Evolutionary conservation across 805 yeast genomes (phyloP), one percentile per base, ranked within the genome.

Genomic region (Lipomyces kockii): DNA sequence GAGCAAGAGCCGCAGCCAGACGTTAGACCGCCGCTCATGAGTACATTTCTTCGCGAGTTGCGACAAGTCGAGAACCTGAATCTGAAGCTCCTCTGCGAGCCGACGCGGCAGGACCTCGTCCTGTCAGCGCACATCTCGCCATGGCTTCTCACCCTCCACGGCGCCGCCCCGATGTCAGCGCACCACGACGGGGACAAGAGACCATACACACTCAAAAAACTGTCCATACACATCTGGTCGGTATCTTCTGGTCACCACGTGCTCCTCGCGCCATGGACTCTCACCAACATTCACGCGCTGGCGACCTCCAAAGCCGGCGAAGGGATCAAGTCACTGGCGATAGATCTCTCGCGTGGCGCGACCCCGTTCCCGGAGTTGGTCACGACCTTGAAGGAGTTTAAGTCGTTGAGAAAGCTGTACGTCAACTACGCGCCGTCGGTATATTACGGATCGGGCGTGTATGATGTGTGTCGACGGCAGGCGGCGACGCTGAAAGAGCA

Each of bases 171-270:
- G 49, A 17, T 25, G 2, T 5, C 25, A 4, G 32, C 25, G 12
- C 34, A 46, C 53, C 37, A 43, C 53, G 22, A 43, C 49, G 9
- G 3, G 20, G 22, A 43, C 49, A 43, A 6, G 49, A 17, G 49
- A 43, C 20, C 8, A 43, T n/a, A 22, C 37, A 3, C 25, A 7
- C 62, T 67, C 20, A 51, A 53, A n/a, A 69, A 69, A 35, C 57
- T 69, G 53, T 69, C 72, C 35, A 29, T 69, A 9, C 72, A 69
- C 53, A 27, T 69, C 22, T 69, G 71, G 71, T 66, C 72, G 14
- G 52, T 67, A n/a, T 53, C 64, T 1, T 56, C 62, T 2, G 67
- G 63, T 17, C 71, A 60, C 20, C 54, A 32, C 22, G 61, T 67
- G 29, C 60, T 59, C 8, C 63, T 67, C 14, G 72, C 71, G n/a